phyloP scores from a whole-genome alignment of 1,284 basidiomycete genomes.

The Tilletia caries region DNA sequence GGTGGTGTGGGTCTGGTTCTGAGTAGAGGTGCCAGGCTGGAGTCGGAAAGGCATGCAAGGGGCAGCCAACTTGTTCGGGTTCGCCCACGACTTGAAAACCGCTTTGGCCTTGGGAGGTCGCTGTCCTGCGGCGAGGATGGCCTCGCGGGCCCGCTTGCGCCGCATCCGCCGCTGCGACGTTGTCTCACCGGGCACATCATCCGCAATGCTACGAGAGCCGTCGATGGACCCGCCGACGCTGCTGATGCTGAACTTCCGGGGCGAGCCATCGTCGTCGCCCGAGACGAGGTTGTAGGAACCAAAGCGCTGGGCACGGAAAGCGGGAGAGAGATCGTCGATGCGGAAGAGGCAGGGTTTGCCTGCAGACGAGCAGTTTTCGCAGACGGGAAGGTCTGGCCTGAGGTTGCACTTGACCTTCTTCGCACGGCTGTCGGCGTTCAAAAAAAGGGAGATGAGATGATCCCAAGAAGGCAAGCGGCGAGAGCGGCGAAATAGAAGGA shows the following conservation, averaged over 20 bases:
- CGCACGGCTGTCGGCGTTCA: constrained; percentile 33
- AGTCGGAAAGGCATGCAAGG: constrained; percentile 22
- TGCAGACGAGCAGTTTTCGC: constrained; percentile 37
- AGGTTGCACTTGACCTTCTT: constrained; percentile 47
- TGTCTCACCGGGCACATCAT: not conserved
- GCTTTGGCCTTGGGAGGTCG: constrained; percentile 32
- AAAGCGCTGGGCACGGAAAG: constrained; percentile 39
- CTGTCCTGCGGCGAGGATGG: constrained; percentile 1
- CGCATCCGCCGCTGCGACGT: not conserved
- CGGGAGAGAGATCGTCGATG: constrained; percentile 42
- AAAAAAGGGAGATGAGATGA: not conserved
- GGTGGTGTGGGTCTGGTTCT: constrained; percentile 6
- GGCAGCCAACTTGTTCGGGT: constrained; percentile 39
- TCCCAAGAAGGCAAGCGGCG: not conserved
- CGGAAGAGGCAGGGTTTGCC: constrained; percentile 46
- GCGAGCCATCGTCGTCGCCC: not conserved
- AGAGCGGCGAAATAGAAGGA: not conserved
- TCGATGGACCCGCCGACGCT: not conserved
- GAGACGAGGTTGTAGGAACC: constrained; percentile 27
- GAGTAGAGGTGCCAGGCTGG: constrained; percentile 12
- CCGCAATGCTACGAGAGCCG: not conserved
- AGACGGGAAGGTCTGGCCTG: constrained; percentile 37
- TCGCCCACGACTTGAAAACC: constrained; percentile 41
- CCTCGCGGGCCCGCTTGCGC: not conserved
- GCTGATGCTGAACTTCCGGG: not conserved